Evolutionary conservation across 2,329 filamentous ascomycete genomes (phyloP).

Genomic region (Fusarium beomiforme): DNA sequence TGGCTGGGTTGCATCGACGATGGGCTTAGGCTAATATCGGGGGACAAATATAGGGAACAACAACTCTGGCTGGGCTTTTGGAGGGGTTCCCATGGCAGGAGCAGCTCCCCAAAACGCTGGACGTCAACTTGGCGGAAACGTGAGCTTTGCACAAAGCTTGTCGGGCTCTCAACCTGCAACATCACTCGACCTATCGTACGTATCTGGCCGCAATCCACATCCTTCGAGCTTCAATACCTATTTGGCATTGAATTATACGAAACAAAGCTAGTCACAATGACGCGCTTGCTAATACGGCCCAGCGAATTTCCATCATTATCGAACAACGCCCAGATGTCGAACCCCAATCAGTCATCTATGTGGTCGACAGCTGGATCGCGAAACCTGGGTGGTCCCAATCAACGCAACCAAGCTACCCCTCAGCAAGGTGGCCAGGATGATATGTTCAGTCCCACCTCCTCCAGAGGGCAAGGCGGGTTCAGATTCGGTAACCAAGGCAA

Average conservation of each 20-base stretch:
- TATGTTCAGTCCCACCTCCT: conserved; percentile 56
- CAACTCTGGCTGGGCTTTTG: conserved; percentile 70
- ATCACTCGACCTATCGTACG: conserved; percentile 72
- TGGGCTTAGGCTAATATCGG: conserved; percentile 36
- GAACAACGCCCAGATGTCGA: conserved; percentile 66
- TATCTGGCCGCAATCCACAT: conserved; percentile 42
- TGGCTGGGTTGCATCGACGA: conserved; percentile 9
- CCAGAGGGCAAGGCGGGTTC: conserved; percentile 59
- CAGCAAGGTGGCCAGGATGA: conserved; percentile 63
- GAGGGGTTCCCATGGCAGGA: conserved; percentile 68
- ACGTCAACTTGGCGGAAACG: conserved; percentile 66
- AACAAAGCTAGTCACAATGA: not conserved
- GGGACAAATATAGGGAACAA: conserved; percentile 56
- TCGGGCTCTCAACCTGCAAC: conserved; percentile 70
- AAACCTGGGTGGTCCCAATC: conserved; percentile 59
- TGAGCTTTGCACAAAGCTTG: conserved; percentile 74
- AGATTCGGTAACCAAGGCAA: conserved; percentile 63
- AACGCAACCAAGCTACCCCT: conserved; percentile 62
- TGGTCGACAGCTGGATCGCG: conserved; percentile 64
- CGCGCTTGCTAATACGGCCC: conserved; percentile 12
- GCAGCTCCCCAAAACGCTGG: conserved; percentile 63
- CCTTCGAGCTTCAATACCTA: not conserved
- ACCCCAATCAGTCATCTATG: conserved; percentile 60
- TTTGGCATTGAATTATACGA: not conserved
- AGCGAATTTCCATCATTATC: conserved; percentile 75